Evolutionary conservation across 108 stramenopile genomes (phyloP).

Genomic region (Cyclotella atomus): DNA sequence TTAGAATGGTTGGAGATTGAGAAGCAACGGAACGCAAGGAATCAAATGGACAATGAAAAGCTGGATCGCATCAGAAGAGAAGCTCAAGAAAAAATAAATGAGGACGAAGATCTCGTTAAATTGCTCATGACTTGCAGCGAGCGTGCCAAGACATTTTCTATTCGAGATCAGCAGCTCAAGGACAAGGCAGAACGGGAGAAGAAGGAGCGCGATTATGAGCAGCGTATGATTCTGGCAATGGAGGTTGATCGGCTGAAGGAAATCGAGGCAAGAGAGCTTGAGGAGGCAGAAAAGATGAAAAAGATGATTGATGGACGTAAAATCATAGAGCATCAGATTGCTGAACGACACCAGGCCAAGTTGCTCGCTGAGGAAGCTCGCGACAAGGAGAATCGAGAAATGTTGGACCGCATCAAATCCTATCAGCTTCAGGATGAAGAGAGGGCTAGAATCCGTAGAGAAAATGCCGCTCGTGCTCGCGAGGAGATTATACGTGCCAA

Average conservation of each 20-base stretch:
- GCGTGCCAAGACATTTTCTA: slow-evolving; percentile 77
- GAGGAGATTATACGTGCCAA: slow-evolving; percentile 75
- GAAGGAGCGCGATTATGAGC: slow-evolving; percentile 70
- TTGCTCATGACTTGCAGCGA: slow-evolving; percentile 66
- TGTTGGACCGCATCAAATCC: slow-evolving; percentile 59
- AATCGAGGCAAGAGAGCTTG: slow-evolving; percentile 63
- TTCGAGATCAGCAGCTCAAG: slow-evolving; percentile 81
- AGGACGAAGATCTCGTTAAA: slow-evolving; percentile 74
- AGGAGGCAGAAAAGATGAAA: slow-evolving; percentile 54
- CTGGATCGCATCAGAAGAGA: slow-evolving; percentile 68
- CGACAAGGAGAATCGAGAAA: slow-evolving; percentile 79
- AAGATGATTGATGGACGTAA: slow-evolving; percentile 74
- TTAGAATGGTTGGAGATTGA: slow-evolving; percentile 66
- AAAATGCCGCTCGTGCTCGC: slow-evolving; percentile 32
- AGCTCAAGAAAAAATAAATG: slow-evolving; percentile 72
- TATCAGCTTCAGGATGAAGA: slow-evolving; percentile 65
- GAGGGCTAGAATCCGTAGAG: slow-evolving; percentile 39
- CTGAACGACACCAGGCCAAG: slow-evolving; percentile 52
- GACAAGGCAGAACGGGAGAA: slow-evolving; percentile 61
- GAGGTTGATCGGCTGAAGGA: slow-evolving; percentile 75
- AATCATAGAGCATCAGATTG: slow-evolving; percentile 80
- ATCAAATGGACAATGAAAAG: slow-evolving; percentile 50
- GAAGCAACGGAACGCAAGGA: slow-evolving; percentile 45
- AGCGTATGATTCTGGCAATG: slow-evolving; percentile 73
- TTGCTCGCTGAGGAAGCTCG: slow-evolving; percentile 73